phyloP scores from a whole-genome alignment of 495 filamentous ascomycete species.

The Aspergillus affinis region DNA sequence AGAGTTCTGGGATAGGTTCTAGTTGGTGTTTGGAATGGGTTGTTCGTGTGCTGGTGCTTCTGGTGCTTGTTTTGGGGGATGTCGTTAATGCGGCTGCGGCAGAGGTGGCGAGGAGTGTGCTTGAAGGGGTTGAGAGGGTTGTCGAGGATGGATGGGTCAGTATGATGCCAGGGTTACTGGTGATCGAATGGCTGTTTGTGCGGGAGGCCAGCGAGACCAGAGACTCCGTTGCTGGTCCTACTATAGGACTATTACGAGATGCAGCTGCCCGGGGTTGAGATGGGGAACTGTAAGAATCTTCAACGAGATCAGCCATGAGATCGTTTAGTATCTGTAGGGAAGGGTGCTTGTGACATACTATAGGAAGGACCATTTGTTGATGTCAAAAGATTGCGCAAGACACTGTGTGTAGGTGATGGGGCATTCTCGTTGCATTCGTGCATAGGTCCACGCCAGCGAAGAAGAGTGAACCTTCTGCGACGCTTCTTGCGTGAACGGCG shows the following conservation, averaged over 20 bases:
- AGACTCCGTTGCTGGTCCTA: neutral
- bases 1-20: conserved; percentile 26
- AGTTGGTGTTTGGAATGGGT: conserved; percentile 10
- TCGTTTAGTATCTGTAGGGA: neutral
- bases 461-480: conserved; percentile 15
- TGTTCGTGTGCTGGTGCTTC: neutral
- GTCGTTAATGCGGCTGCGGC: neutral
- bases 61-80: neutral
- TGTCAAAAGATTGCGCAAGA: neutral
- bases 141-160: neutral
- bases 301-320: neutral
- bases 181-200: neutral
- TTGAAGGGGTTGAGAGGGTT: neutral
- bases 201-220: neutral
- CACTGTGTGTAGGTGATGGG: neutral
- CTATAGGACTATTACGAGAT: neutral
- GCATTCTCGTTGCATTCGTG: neutral
- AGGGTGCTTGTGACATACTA: neutral
- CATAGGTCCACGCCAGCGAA: conserved; percentile 13
- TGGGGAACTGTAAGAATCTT: neutral
- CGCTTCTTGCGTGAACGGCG: conserved; percentile 24
- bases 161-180: neutral
- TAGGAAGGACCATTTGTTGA: neutral
- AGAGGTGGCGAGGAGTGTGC: neutral
- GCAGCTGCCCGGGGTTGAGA: neutral